Conservation (phyloP, 2,329 filamentous ascomycete species). For the Fusarium sp. region DNA sequence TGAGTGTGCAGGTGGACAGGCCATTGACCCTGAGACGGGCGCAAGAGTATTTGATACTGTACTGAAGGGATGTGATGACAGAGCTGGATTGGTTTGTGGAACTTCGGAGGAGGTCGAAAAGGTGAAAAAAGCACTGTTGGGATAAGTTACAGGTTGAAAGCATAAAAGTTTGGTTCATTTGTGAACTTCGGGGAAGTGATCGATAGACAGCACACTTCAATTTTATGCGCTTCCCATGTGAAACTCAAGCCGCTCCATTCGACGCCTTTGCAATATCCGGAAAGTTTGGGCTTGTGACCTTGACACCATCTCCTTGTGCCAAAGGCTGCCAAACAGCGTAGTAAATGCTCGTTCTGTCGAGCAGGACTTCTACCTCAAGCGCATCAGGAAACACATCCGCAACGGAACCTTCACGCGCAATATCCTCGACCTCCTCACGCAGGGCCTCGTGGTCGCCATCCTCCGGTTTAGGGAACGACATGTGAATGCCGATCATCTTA, state of each 20-base stretch:
- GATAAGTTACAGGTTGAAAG: neutral
- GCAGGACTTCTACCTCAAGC: neutral
- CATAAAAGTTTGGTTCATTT: neutral
- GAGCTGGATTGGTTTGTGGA: constrained; percentile 61
- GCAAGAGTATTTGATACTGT: constrained; percentile 51
- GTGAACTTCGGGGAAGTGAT: neutral
- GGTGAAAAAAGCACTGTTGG: constrained; percentile 39
- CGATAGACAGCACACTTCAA: neutral
- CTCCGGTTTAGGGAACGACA: constrained; percentile 15
- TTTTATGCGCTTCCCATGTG: accelerated
- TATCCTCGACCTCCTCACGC: neutral
- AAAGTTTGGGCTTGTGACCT: constrained; percentile 24
- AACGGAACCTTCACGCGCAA: neutral
- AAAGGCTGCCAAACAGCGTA: constrained; percentile 31
- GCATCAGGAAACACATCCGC: constrained; percentile 21
- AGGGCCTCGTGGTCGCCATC: neutral
- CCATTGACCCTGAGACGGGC: constrained; percentile 60
- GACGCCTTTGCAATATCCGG: neutral
- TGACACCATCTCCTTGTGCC: neutral
- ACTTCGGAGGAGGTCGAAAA: constrained; percentile 58
- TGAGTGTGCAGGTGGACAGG: constrained; percentile 67
- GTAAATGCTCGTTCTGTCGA: constrained; percentile 25
- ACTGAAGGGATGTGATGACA: constrained; percentile 57
- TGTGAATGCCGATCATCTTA: constrained; percentile 26
- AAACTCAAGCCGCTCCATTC: neutral